Base-by-base conservation (phyloP, 1,284 basidiomycete species). In the Boletus mariae region DNA sequence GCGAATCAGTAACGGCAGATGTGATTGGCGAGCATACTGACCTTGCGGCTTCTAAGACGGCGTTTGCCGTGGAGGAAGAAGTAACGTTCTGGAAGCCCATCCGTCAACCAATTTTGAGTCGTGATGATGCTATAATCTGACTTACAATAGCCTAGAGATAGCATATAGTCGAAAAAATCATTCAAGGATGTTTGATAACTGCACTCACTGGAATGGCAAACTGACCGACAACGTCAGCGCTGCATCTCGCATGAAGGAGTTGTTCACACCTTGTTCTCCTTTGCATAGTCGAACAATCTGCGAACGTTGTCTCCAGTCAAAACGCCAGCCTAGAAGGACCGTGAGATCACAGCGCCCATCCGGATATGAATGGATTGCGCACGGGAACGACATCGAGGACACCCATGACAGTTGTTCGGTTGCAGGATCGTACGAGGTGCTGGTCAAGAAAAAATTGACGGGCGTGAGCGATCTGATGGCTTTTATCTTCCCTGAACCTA, bases 21-120 rank as follows among this genome's bases (percentile, higher is more conserved):
- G 46, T 43, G 31, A 11, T 15, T 29, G 6, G 13, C 11, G 11
- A 6, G 31, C 11, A 10, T 15, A 29, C 64, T 34, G 51, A 82
- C 81, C 86, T 83, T 54, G 87, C 87, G 55, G 84, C 87, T 72
- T 91, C 87, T 57, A 91, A 80, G 57, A 80, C 81, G 54, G 87
- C 84, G 70, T 89, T 87, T 56, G 81, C 88, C 41, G 80, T 82
- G 47, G 87, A 90, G 15, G 87, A 90, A 34, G 88, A 90, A 47
- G 85, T 87, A 45, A 85, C 81, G 67, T 87, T 87, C 80, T 82
- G 32, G 11, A 20, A 34, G 3, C n/a, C 25, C 23, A 51, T 58
- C 17, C 48, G 38, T 47, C 26, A 23, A n/a, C 54, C 43, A 28
- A 37, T 25, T 34, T 25, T 46, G 48, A 31, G 32, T 54, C 54